Conservation (phyloP, 108 stramenopile genomes). For the Nannochloropsis granulata region DNA sequence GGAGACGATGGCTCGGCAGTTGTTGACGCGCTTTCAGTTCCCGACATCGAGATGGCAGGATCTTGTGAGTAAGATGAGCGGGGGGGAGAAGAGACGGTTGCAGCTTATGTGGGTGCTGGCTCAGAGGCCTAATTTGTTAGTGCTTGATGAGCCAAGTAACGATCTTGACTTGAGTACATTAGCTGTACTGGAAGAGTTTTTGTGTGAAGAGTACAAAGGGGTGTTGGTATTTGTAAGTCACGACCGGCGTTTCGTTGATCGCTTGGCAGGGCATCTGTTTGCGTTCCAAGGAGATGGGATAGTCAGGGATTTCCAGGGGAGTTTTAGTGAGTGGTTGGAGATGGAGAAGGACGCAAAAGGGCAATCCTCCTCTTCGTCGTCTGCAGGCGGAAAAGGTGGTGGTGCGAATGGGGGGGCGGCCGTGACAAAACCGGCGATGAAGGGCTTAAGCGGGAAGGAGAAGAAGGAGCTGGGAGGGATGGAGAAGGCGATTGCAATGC, state of each 20-base stretch:
- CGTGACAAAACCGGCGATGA: neutral
- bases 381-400: neutral
- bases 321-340: slow-evolving; percentile 25
- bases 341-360: neutral
- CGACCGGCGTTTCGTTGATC: slow-evolving; percentile 33
- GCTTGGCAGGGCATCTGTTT: slow-evolving; percentile 31
- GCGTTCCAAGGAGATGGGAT: slow-evolving; percentile 29
- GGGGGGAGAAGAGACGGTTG: slow-evolving; percentile 33
- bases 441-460: slow-evolving; percentile 10
- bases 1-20: slow-evolving; percentile 1
- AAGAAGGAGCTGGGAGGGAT: slow-evolving; percentile 13
- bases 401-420: neutral
- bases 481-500: slow-evolving; percentile 6
- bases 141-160: slow-evolving; percentile 38
- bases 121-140: slow-evolving; percentile 24
- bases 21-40: slow-evolving; percentile 25
- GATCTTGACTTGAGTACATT: slow-evolving; percentile 29
- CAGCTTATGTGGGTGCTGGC: slow-evolving; percentile 27
- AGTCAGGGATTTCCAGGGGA: slow-evolving; percentile 22
- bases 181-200: slow-evolving; percentile 22
- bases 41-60: slow-evolving; percentile 34
- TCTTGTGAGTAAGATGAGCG: slow-evolving; percentile 23
- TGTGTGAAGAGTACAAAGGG: slow-evolving; percentile 30
- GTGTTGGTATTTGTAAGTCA: slow-evolving; percentile 24
- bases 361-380: neutral